Base-by-base conservation (phyloP, 2,329 filamentous ascomycete genomes). In the Diplodia scrobiculata region DNA sequence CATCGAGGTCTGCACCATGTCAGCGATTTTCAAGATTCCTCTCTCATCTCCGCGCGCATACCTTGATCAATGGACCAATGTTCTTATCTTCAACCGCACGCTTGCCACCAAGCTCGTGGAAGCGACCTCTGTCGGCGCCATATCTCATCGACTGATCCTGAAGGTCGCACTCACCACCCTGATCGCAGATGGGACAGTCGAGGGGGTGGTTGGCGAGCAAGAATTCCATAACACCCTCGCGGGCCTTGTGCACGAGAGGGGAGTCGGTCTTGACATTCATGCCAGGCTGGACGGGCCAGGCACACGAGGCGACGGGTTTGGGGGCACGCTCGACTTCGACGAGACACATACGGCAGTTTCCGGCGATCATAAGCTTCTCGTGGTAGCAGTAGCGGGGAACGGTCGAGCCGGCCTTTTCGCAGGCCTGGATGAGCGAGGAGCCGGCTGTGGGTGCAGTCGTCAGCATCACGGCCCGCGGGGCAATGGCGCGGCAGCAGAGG, bases 231-330 rank as follows among this genome's bases (percentile, higher is more conserved):
- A 99, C 92, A 77, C 95, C 95, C 84, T 99, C 95, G 76, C 95
- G 89, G 73, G 95, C 95, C 83, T 99, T 99, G 85, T 99, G 95
- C 73, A 92, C 90, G 70, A 98, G 86, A 51, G 94, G 91, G 66
- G 95, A 97, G 81, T 97, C 92, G 70, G 95, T 99, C 87, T 98
- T 97, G 74, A 99, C 95, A 63, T 97, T 92, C 95, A 99, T 99
- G 69, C 95, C 95, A 66, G 95, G 91, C 80, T 97, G 93, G 72
- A 98, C 95, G 63, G 95, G 95, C 95, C 95, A 99, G 73, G 95
- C 95, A 81, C 95, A 99, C 69, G 95, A 99, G 73, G 95, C 95
- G 66, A 98, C 93, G 68, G 95, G 95, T 83, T 99, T 99, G 67
- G 95, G 95, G 68, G 92, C 91, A 80, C 88, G 88, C 83, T 98